Evolutionary conservation across 2,329 filamentous ascomycete species (phyloP), one percentile per base, ranked within the genome.

Genomic region (Emergomyces pasteurianus): DNA sequence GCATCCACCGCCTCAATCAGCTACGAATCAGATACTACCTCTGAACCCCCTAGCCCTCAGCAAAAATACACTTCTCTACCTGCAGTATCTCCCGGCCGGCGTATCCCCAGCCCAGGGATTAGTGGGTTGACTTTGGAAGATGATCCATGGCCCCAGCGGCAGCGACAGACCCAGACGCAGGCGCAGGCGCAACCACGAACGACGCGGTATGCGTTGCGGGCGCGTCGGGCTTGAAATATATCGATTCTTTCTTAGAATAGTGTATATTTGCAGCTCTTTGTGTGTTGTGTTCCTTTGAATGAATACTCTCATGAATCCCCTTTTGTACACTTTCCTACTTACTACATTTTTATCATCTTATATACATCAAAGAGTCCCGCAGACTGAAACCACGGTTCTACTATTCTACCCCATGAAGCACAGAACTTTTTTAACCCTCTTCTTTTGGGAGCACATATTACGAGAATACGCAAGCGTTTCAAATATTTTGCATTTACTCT

Each of bases 1-100:
- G 36, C 62, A 42, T 59, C 61, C n/a, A 59, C 61, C 38, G 56
- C 64, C n/a, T 60, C 61, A 14, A 52, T 60, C n/a, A 63, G 62
- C n/a, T 66, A 62, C 38, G 63, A 59, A 18, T 62, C 65, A 16
- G 65, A 63, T 28, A 61, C 58, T 23, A 56, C 60, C n/a, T 64
- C 65, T 28, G 64, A 64, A 42, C 56, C 61, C 18, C 60, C 61
- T 31, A 62, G 63, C 2, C 64, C 64, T 26, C 64, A 62, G 26
- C 46, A 58, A 18, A 38, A 60, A 52, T 53, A 50, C 18, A 36
- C 58, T 43, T 38, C 59, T 43, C 58, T 58, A 18, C 60, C 58
- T 47, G 14, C 58, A 14, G 14, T 46, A 18, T 21, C 50, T 36
- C 34, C 40, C 6, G 58, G 38, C 10, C 43, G 60, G 3, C 49